Evolutionary conservation across 2,329 filamentous ascomycete genomes (phyloP).

Genomic region (Mycosphaerella sp.): DNA sequence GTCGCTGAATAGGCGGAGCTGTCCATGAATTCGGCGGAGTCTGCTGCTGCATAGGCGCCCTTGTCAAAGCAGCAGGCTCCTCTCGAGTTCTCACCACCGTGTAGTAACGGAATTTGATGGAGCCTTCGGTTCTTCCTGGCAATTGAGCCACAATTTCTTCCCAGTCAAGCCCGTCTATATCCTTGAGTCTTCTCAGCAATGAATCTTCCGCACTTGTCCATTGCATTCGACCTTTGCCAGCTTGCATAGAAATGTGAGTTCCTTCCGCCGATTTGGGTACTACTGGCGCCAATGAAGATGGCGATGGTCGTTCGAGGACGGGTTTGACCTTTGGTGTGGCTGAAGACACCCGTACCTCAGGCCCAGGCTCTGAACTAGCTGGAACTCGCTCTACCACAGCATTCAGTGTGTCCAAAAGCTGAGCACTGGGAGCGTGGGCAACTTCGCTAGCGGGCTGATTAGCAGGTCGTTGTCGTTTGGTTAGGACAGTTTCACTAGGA

Average conservation of each 20-base stretch:
- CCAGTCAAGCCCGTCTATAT: conserved; percentile 35
- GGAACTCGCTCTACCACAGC: background rate
- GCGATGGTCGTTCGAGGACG: background rate
- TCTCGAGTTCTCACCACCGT: conserved; percentile 3
- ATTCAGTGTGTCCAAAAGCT: background rate
- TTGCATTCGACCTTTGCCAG: background rate
- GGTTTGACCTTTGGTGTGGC: background rate
- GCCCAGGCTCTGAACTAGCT: background rate
- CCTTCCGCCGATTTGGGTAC: background rate
- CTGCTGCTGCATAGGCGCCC: background rate
- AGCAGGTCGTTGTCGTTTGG: background rate
- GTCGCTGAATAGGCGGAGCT: background rate
- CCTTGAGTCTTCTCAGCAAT: conserved; percentile 39
- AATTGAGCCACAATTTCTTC: conserved; percentile 34
- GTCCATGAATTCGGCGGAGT: background rate
- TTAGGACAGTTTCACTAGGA: background rate
- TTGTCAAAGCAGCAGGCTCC: background rate
- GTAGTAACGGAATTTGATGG: conserved; percentile 28
- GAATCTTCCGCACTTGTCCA: conserved; percentile 26
- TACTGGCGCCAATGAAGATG: background rate
- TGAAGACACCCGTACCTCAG: background rate
- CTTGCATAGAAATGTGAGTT: too few species aligned
- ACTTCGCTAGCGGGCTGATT: background rate
- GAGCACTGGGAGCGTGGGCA: background rate
- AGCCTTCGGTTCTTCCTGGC: conserved; percentile 28